Conservation (phyloP, 805 yeast species). For the Metschnikowia lunata region DNA sequence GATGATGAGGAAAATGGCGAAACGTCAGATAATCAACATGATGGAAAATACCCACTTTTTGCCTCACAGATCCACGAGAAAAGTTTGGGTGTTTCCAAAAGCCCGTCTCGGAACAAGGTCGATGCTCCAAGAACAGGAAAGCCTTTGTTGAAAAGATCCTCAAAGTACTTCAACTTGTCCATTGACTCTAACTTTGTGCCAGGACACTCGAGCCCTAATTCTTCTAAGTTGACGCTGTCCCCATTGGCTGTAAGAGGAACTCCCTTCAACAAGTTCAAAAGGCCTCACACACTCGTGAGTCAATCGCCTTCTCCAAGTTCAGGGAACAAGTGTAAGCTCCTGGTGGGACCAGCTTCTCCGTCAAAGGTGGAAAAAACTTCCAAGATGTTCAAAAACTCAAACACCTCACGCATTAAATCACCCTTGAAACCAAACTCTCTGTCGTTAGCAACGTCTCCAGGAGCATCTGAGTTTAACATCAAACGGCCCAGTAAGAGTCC, state of each 20-base stretch:
- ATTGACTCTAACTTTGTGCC: constrained; percentile 28
- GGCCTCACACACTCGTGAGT: constrained; percentile 42
- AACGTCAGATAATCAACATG: neutral
- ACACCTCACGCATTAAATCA: constrained; percentile 30
- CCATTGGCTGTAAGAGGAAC: constrained; percentile 13
- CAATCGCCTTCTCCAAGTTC: constrained; percentile 40
- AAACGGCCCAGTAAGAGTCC: constrained; percentile 14
- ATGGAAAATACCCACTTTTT: neutral
- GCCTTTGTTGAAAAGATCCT: constrained; percentile 34
- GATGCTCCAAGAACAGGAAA: neutral
- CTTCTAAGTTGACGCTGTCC: constrained; percentile 13
- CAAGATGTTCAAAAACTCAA: constrained; percentile 34
- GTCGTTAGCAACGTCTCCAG: constrained; percentile 12
- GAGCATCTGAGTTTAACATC: constrained; percentile 11
- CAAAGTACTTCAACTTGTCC: constrained; percentile 39
- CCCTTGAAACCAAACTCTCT: constrained; percentile 19
- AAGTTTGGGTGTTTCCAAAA: neutral
- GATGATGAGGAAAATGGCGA: neutral
- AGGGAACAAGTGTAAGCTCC: constrained; percentile 11
- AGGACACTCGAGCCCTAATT: constrained; percentile 14
- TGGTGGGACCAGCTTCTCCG: constrained; percentile 11
- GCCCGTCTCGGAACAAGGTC: neutral
- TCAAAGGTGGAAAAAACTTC: constrained; percentile 12
- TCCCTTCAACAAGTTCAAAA: constrained; percentile 31
- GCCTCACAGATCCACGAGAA: neutral